Base-by-base conservation (phyloP, 257 asterid species). In the Vinca minor region DNA sequence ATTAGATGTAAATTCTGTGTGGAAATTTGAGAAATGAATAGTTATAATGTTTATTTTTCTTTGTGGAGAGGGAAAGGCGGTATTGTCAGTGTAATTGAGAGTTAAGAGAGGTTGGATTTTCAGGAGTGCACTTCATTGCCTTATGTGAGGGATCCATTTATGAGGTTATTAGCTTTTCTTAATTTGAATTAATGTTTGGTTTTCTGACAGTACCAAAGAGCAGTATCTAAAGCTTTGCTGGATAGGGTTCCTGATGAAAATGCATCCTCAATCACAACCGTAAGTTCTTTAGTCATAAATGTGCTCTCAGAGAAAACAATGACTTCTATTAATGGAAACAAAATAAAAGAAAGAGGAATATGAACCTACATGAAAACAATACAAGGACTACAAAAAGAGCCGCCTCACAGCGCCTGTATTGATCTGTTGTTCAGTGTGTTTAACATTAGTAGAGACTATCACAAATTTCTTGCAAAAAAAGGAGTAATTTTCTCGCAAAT, bases 191-290 rank as follows among this genome's bases (percentile, higher is more conserved):
- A 35, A 65, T 25, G 69, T 62, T 78, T n/a, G n/a, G n/a, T n/a
- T n/a, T n/a, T n/a, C n/a, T n/a, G 80, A 66, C 93, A 92, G 98
- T 92, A 92, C 71, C 97, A 89, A 84, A 84, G 85, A 72, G 97
- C 98, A 56, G 86, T 92, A 60, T 89, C 95, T 38, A 89, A 85
- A 74, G 98, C 96, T 74, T 81, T 92, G 84, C 73, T 89, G 67
- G 98, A 92, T 67, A 84, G 91, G 70, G 86, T 92, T 75, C 83
- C 95, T 17, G 96, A 92, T 73, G 95, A 89, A 60, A 75, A 87
- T 68, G 95, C 93, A 73, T 76, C 95, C 63, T 60, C 74, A 20
- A 76, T 79, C 70, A 85, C 91, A 53, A 83, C 96, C 10, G 98
- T 89, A 79, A 78, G 94, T 71, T n/a, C 50, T 71, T 68, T 18